Evolutionary conservation across 257 asterid species (phyloP), one percentile per base, ranked within the genome.

Genomic region (Scutellaria baicalensis): DNA sequence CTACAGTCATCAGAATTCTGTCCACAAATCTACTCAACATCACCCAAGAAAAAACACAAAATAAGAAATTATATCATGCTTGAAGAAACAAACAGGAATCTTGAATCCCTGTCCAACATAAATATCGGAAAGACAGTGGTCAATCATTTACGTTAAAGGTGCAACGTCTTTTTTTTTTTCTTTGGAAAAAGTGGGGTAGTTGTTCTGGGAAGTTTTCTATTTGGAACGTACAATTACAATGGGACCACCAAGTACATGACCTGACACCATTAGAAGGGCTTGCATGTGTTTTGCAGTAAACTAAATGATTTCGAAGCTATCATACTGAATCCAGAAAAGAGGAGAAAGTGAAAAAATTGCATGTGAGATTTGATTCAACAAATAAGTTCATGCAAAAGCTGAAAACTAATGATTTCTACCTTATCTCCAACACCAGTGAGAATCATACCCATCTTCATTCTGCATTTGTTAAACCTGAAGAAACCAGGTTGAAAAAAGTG

Each of bases 361-460:
- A 27, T 27, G 33, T 27, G 33, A 5, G 33, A 27, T 27, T 27
- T 27, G 33, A 61, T 38, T 16, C 23, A 61, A 45, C 40, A 69
- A 67, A 48, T 16, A 21, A 55, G 51, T 49, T 12, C 56, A 10
- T 48, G 40, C 7, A 56, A 42, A 49, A 38, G 49, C 75, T 75
- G n/a, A 68, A 59, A 71, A 27, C 42, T 73, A 66, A 74, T 38
- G 62, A 5, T 59, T 57, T 58, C 49, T 72, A 91, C 96, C 95
- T 93, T 89, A 81, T 93, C 99, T 21, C 99, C 97, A 40, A 80
- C 97, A 49, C 99, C 99, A 12, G 99, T 87, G 73, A 93, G 96
- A 75, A 89, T 56, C 82, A 83, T 48, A 11, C 99, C 99, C 88
- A 51, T 89, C 92, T 91, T 93, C 99, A 93, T 87, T 67, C 88